Conservation (phyloP, 108 stramenopile genomes). For the Stephanodiscus minutulus region DNA sequence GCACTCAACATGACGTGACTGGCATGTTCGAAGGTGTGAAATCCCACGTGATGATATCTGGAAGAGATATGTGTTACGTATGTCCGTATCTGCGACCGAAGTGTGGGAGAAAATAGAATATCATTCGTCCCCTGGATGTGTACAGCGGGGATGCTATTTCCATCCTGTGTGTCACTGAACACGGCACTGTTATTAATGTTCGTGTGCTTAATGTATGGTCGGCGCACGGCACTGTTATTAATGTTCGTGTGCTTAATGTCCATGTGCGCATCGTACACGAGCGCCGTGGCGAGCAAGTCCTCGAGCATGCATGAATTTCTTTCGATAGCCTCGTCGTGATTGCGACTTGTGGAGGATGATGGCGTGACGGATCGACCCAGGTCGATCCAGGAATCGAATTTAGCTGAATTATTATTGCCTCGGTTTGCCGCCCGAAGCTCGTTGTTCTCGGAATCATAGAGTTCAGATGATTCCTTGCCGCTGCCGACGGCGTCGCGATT, state of each 20-base stretch:
- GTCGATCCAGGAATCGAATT: neutral
- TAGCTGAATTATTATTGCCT: neutral
- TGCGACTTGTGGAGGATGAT: neutral
- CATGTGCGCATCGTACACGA: constrained; percentile 8
- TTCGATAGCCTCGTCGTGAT: constrained; percentile 5
- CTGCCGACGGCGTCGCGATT: no score
- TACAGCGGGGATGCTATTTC: neutral
- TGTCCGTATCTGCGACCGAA: constrained; percentile 4
- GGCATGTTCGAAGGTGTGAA: constrained; percentile 36
- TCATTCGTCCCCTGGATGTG: neutral
- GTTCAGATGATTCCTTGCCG: no score
- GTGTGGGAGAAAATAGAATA: constrained; percentile 1
- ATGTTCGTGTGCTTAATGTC: neutral
- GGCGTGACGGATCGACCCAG: constrained; percentile 1
- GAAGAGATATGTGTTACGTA: constrained; percentile 4
- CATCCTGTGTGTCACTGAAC: no score
- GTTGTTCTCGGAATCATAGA: no score
- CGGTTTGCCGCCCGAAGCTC: neutral
- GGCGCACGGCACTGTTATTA: neutral
- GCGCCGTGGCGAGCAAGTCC: constrained; percentile 21
- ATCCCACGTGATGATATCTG: constrained; percentile 25
- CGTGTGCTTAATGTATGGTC: neutral
- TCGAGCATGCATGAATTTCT: constrained; percentile 22
- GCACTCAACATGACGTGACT: constrained; percentile 34
- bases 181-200: neutral